Evolutionary conservation across 2,329 filamentous ascomycete genomes (phyloP), one percentile per base, ranked within the genome.

Genomic region (Alternaria sp.): DNA sequence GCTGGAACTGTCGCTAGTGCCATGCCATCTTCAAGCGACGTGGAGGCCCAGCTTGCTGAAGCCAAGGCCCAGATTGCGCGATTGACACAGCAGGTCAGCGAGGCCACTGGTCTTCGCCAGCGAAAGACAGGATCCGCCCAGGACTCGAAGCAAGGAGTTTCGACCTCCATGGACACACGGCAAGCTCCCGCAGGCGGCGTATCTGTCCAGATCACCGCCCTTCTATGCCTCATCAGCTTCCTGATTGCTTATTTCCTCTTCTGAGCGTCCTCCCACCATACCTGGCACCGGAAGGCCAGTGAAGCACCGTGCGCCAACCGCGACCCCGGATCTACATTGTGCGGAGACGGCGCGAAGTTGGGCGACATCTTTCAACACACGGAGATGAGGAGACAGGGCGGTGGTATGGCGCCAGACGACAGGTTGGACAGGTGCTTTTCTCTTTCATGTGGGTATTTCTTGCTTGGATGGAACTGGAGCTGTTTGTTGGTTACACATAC

Each of bases 221-320:
- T 89, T 21, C 84, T 99, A 46, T 97, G 94, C 79, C 84, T 99
- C 73, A 74, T 97, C 67, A 94, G 93, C 84, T 99, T 99, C 84
- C 82, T 99, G 77, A 87, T 98, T 72, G 96, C 93, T 59, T 99
- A 97, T 83, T 88, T 98, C 81, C 93, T 99, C 85, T 99, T 99
- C 82, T 99, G 89, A 85, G 65, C 62, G 61, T 55, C 67, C 67
- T 65, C 62, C 67, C 67, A 66, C 67, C 69, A 62, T 68, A 70
- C 62, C 65, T 54, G 64, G 57, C 58, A 11, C 56, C 53, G 46
- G 56, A 63, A 55, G 53, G 66, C 61, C 64, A 73, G 67, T 53
- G 53, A 62, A 47, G 63, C 67, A 62, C 59, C 46, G 62, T 68
- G 68, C 65, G 70, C 67, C 67, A 69, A 62, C 25, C 52, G 65